Percentiles rank a stretch among this genome's conserved stretches.
phyloP scores from a whole-genome alignment of 345 rosid genomes.

The Trapa bicornis region DNA sequence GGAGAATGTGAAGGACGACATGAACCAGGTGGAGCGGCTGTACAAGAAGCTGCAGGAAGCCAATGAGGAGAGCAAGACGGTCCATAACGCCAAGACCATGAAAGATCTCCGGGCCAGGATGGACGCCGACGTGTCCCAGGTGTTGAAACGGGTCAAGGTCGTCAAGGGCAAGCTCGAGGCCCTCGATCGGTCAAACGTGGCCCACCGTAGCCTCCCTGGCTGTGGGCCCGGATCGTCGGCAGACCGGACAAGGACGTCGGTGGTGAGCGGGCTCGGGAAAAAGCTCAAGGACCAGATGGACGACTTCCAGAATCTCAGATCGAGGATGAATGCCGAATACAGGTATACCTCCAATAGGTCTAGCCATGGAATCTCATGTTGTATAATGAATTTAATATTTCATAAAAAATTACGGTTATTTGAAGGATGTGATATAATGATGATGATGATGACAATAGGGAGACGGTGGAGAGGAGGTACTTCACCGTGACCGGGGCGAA shows the following conservation, averaged over 20 bases:
- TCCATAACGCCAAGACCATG: constrained; percentile 56
- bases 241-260: constrained; percentile 10
- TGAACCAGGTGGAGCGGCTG: constrained; percentile 41
- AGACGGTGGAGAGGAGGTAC: constrained; percentile 9
- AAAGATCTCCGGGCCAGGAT: constrained; percentile 45
- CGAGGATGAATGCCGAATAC: constrained; percentile 8
- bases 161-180: constrained; percentile 67
- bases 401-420: too few relatives aligned
- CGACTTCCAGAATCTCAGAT: constrained; percentile 5
- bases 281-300: constrained; percentile 10
- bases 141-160: constrained; percentile 47
- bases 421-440: too few relatives aligned
- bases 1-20: constrained; percentile 60
- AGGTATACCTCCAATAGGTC: too few relatives aligned
- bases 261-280: constrained; percentile 13
- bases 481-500: constrained; percentile 10
- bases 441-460: neutral
- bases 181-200: constrained; percentile 18
- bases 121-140: constrained; percentile 52
- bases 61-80: constrained; percentile 57
- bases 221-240: constrained; percentile 9
- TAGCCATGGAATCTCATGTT: too few relatives aligned
- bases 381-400: too few relatives aligned
- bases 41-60: constrained; percentile 55
- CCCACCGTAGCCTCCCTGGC: constrained; percentile 5